Evolutionary conservation across 2,329 filamentous ascomycete genomes (phyloP), one percentile per base, ranked within the genome.

Genomic region (Alternaria arbusti): DNA sequence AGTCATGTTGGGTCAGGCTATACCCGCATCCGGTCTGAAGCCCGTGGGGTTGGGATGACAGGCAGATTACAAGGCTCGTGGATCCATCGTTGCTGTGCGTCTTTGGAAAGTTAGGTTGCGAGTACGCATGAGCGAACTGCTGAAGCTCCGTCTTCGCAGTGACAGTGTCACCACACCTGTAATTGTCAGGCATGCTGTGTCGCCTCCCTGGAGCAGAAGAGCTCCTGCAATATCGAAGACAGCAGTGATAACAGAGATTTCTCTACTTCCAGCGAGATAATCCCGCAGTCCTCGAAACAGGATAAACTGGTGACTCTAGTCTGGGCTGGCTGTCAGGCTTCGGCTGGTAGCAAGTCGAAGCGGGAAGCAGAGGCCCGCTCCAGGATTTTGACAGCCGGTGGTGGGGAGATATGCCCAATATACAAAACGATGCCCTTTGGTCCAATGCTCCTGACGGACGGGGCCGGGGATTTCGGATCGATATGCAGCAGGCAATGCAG

Each of bases 11-110:
- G 40, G 28, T 44, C 40, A 43, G 44, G 13, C n/a, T 47, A 20
- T 46, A 40, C 40, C 54, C 40, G 43, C 49, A 25, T n/a, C 15
- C 40, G 47, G 58, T 54, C 22, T 12, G 28, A 26, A 10, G 58
- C 36, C 45, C 43, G 44, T 45, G 45, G 51, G 36, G n/a, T 30
- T 63, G 36, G 46, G 45, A 56, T 60, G 57, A 70, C 67, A 69
- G 62, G 47, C 36, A 32, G 50, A 51, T 65, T 65, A 60, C 54
- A 63, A 61, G 52, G 61, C 66, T 70, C 60, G 62, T 68, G 63
- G 59, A 32, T 30, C 26, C 32, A 47, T 28, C 36, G 22, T 47
- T 45, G 45, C 52, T 54, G 36, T 62, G 54, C 20, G n/a, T 51
- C 15, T 51, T 28, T 46, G 30, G 30, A 59, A 36, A 30, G 4